phyloP scores from a whole-genome alignment of 2,329 filamentous ascomycete genomes.

The Nemania bipapillata region DNA sequence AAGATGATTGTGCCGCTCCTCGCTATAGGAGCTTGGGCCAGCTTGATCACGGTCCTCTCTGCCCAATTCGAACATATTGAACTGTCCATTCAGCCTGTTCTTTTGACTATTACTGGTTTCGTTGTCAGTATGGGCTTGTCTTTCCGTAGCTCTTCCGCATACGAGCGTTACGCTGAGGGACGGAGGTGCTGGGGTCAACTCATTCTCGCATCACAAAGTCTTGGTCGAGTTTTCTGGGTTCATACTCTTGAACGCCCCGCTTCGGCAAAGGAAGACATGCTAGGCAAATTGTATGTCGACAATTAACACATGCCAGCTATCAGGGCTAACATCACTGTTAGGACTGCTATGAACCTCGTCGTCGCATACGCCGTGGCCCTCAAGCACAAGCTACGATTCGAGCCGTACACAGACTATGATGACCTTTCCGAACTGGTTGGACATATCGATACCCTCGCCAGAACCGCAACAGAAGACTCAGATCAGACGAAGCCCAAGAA shows the following conservation, averaged over 20 bases:
- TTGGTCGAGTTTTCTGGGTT: conserved; percentile 85
- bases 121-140: conserved; percentile 81
- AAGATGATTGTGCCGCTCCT: conserved; percentile 78
- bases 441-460: conserved; percentile 80
- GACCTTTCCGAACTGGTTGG: conserved; percentile 76
- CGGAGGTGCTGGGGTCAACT: conserved; percentile 71
- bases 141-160: conserved; percentile 81
- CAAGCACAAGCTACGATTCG: conserved; percentile 85
- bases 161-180: conserved; percentile 74
- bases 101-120: conserved; percentile 87
- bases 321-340: conserved; percentile 40
- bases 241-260: conserved; percentile 72
- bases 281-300: conserved; percentile 66
- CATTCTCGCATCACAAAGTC: conserved; percentile 70
- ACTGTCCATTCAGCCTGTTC: conserved; percentile 71
- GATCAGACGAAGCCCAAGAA: conserved; percentile 57
- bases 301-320: background rate
- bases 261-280: conserved; percentile 71
- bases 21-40: conserved; percentile 73
- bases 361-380: conserved; percentile 80
- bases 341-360: conserved; percentile 78
- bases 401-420: conserved; percentile 80
- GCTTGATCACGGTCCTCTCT: conserved; percentile 69
- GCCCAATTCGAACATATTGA: conserved; percentile 55
- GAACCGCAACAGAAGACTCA: conserved; percentile 59